phyloP scores from a whole-genome alignment of 768 basidiomycete species.

The Tylopilus balloui region DNA sequence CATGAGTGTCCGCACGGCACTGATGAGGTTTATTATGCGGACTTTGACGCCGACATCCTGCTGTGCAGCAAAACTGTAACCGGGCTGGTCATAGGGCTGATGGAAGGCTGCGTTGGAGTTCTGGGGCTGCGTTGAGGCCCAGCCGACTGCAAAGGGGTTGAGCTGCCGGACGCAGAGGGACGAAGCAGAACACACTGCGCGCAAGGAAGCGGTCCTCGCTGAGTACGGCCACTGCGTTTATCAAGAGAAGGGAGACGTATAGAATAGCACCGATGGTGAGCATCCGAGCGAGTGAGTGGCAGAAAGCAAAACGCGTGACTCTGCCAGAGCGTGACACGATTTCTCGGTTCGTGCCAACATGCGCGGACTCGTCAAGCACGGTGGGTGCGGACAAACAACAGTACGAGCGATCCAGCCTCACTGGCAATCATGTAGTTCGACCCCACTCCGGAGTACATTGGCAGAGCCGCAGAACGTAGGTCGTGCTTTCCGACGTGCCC shows the following conservation, averaged over 20 bases:
- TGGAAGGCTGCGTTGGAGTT: conserved; percentile 54
- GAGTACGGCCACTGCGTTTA: conserved; percentile 93
- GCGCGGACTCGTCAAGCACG: conserved; percentile 26
- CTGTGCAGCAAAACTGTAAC: conserved; percentile 49
- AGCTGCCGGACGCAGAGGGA: conserved; percentile 8
- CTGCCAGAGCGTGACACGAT: conserved; percentile 11
- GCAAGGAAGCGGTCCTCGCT: conserved; percentile 96
- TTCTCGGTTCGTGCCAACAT: conserved; percentile 17
- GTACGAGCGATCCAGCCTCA: not conserved
- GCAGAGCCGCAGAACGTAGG: conserved; percentile 45
- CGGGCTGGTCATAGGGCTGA: conserved; percentile 63
- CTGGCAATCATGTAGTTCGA: conserved; percentile 7
- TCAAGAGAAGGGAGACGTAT: conserved; percentile 81
- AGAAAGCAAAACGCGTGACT: conserved; percentile 12
- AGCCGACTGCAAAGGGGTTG: conserved; percentile 65
- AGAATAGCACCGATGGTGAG: conserved; percentile 67
- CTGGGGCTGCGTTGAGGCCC: conserved; percentile 69
- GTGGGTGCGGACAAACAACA: conserved; percentile 15
- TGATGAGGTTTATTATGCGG: conserved; percentile 86
- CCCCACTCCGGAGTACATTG: conserved; percentile 27
- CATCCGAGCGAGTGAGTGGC: conserved; percentile 31
- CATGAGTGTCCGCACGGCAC: conserved; percentile 94
- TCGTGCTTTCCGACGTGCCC: conserved; percentile 1
- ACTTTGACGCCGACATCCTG: conserved; percentile 73
- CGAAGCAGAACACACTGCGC: conserved; percentile 55